Base-by-base conservation (phyloP, 2,329 filamentous ascomycete genomes). In the Pseudogymnoascus sp. region DNA sequence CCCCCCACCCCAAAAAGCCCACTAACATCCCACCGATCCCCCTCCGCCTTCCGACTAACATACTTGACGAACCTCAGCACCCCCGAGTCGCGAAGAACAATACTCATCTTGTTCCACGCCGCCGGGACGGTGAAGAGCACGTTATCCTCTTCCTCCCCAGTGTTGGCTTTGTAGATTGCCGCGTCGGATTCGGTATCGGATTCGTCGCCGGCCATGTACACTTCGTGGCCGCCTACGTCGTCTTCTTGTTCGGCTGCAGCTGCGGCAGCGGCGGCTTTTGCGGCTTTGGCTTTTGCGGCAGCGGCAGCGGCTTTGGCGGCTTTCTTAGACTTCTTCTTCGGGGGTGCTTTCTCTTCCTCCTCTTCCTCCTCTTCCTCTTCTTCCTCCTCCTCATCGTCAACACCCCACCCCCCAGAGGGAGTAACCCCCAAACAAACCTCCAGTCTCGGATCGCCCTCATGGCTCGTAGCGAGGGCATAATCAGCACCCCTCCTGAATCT, bases 21-120 rank as follows among this genome's bases (percentile, higher is more conserved):
- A 52, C 84, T 86, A 57, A 97, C 79, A 74, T 99, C 94, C 90
- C 92, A 97, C 41, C 94, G 81, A 74, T 97, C 94, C 0, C 94
- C 94, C 69, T 83, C 83, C 6, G 94, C 94, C 57, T 80, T 82
- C 62, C 79, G 79, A 73, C 88, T 95, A 19, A 99, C 88, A 72
- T 97, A 99, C 77, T 97, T 99, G 69, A 97, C 91, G 71, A 99
- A 99, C 71, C 90, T 86, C 70, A 99, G 78, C 12, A 88, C 87
- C 12, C 90, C 92, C 65, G 83, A 84, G 71, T 99, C 94, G 61
- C 94, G 82, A 66, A 97, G 76, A 30, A 97, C 94, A 65, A 99
- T 83, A 64, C 87, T 91, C 76, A 99, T 79, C 64, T 88, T 90
- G 73, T 97, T 97, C 94, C 94, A 99, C 6, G 77, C 76, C 1